phyloP scores from a whole-genome alignment of 805 yeast species.

The Huiozyma sinensis region DNA sequence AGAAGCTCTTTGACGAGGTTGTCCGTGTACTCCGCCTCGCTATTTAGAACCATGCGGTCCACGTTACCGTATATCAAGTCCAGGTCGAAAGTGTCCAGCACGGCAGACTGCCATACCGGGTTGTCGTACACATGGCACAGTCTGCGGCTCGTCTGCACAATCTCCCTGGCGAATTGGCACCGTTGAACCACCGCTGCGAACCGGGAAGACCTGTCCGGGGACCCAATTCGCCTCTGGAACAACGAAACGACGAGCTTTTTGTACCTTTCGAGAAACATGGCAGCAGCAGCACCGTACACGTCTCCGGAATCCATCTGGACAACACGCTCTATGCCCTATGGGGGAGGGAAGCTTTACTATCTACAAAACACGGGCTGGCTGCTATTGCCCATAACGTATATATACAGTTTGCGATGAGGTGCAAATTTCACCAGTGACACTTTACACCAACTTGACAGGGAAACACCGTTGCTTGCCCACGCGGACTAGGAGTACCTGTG shows the following conservation, averaged over 20 bases:
- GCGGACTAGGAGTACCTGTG: conserved; percentile 50
- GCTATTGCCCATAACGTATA: neutral
- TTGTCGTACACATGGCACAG: conserved; percentile 33
- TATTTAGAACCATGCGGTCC: conserved; percentile 34
- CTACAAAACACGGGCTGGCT: neutral
- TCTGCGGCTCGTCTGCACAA: conserved; percentile 12
- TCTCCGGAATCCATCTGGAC: no score
- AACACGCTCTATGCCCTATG: no score
- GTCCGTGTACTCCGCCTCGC: conserved; percentile 38
- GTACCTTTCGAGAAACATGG: conserved; percentile 16
- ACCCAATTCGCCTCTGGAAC: conserved; percentile 9
- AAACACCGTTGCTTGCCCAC: conserved; percentile 64
- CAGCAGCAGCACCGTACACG: conserved; percentile 7
- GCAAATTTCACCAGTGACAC: no score
- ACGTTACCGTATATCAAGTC: conserved; percentile 50
- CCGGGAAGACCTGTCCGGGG: neutral
- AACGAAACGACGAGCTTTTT: conserved; percentile 12
- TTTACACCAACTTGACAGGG: neutral
- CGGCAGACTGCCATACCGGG: conserved; percentile 38
- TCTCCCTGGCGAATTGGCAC: conserved; percentile 15
- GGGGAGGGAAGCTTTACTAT: neutral
- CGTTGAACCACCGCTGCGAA: neutral
- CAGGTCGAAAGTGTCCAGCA: conserved; percentile 53
- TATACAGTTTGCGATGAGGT: no score
- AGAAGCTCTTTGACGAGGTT: conserved; percentile 46